Conservation (phyloP, 257 asterid species). For the Penstemon eatonii region DNA sequence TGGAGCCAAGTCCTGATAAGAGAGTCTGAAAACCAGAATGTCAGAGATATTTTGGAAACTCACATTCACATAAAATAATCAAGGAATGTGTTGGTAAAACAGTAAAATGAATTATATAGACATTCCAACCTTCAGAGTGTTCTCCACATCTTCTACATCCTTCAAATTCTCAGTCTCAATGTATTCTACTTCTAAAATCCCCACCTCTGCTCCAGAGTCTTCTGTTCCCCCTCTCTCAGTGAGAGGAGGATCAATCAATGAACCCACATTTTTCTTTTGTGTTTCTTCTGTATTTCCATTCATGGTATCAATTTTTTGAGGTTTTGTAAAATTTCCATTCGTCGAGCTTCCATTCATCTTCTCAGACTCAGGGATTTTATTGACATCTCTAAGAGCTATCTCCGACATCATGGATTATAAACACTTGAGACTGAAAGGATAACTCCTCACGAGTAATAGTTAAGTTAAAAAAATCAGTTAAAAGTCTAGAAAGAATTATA, state of each 20-base stretch:
- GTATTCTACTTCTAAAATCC: slow-evolving; percentile 71
- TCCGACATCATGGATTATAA: slow-evolving; percentile 54
- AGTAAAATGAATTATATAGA: neutral
- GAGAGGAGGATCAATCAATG: slow-evolving; percentile 34
- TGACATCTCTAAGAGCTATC: slow-evolving; percentile 50
- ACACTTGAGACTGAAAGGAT: slow-evolving; percentile 31
- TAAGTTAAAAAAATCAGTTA: neutral
- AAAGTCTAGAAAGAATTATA: neutral
- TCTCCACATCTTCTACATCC: slow-evolving; percentile 67
- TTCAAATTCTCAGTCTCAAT: slow-evolving; percentile 72
- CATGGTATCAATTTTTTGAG: slow-evolving; percentile 33
- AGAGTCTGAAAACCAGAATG: slow-evolving; percentile 50
- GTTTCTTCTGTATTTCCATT: slow-evolving; percentile 41
- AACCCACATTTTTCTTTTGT: slow-evolving; percentile 35
- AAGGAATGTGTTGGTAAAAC: slow-evolving; percentile 1
- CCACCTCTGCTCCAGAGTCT: slow-evolving; percentile 43
- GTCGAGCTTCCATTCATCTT: slow-evolving; percentile 43
- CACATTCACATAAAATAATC: slow-evolving; percentile 4
- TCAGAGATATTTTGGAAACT: neutral
- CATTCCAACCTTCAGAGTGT: slow-evolving; percentile 52
- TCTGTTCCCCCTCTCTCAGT: slow-evolving; percentile 37
- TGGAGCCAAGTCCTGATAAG: slow-evolving; percentile 67
- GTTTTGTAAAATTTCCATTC: slow-evolving; percentile 47
- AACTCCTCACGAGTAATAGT: neutral
- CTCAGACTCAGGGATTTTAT: slow-evolving; percentile 47